Evolutionary conservation across 2,329 filamentous ascomycete genomes (phyloP).

Genomic region (Byssothecium circinans): DNA sequence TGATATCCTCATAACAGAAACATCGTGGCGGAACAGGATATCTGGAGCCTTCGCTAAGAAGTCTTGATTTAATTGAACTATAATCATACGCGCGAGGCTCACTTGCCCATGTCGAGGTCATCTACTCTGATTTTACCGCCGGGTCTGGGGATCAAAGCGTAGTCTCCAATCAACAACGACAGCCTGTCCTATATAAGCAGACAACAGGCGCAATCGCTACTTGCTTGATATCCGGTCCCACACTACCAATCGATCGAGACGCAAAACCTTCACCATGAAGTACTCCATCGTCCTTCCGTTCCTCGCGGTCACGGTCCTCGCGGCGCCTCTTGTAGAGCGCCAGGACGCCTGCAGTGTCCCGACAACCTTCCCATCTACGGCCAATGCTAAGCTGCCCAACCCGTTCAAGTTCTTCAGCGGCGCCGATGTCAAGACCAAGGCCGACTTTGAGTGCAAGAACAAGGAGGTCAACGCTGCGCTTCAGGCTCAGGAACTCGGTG

Average conservation of each 20-base stretch:
- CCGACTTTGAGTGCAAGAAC: constrained; percentile 42
- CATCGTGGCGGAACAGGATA: constrained; percentile 10
- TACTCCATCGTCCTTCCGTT: constrained; percentile 34
- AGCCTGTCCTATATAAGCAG: constrained; percentile 20
- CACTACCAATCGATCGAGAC: not conserved
- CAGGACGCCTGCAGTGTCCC: constrained; percentile 36
- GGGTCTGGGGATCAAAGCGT: constrained; percentile 13
- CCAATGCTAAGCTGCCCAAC: constrained; percentile 40
- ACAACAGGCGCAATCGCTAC: not conserved
- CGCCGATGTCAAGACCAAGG: constrained; percentile 37
- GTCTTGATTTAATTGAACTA: constrained; percentile 31
- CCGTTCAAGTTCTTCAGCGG: constrained; percentile 45
- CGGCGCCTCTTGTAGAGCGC: constrained; percentile 34
- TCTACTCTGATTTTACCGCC: constrained; percentile 31
- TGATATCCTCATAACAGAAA: constrained; percentile 4
- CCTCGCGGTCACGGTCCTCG: constrained; percentile 33
- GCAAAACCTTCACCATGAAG: constrained; percentile 29
- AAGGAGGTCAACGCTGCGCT: constrained; percentile 40
- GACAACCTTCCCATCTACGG: constrained; percentile 31
- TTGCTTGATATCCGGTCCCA: constrained; percentile 10
- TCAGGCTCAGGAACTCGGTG: constrained; percentile 43
- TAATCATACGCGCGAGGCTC: constrained; percentile 28
- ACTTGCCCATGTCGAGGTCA: constrained; percentile 24
- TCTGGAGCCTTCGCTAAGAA: constrained; percentile 23
- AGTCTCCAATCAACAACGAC: constrained; percentile 2